A percentile compares a stretch with the other conserved stretches of the same genome.
Conservation (phyloP, 768 basidiomycete species). For the Leccinum rimulosum region DNA sequence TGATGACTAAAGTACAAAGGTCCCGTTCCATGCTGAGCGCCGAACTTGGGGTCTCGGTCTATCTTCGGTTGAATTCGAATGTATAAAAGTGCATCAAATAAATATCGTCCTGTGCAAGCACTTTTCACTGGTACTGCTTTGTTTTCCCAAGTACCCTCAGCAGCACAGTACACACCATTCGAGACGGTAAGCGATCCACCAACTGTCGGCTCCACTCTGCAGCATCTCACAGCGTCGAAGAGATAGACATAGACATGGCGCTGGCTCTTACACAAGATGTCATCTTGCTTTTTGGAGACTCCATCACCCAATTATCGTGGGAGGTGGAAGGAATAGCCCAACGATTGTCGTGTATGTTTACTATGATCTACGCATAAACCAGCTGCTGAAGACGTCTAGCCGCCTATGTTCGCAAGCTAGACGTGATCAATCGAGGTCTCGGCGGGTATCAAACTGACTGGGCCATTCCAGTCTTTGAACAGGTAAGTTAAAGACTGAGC, state of each 20-base stretch:
- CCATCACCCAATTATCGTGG: conserved; percentile 73
- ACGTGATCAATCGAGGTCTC: conserved; percentile 83
- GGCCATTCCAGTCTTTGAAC: conserved; percentile 76
- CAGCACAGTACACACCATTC: neutral
- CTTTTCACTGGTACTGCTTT: neutral
- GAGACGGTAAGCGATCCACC: neutral
- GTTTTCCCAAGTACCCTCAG: neutral
- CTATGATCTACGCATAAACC: neutral
- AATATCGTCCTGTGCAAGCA: neutral
- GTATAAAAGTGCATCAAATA: neutral
- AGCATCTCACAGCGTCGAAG: neutral
- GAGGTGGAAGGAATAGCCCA: conserved; percentile 62
- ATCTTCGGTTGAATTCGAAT: neutral
- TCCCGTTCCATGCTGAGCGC: neutral
- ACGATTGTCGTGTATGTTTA: conserved; percentile 45
- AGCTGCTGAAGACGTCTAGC: conserved; percentile 40
- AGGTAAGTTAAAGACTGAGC: conserved; percentile 39
- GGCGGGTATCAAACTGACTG: conserved; percentile 87
- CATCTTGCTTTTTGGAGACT: conserved; percentile 80
- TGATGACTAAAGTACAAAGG: neutral
- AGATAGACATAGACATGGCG: conserved; percentile 39
- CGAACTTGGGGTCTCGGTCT: neutral
- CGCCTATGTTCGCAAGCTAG: conserved; percentile 74
- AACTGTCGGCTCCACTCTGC: neutral
- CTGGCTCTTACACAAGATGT: conserved; percentile 55